These are phyloP conservation scores for Aspergillus puulaauensis DNA, from an alignment of 2,329 filamentous ascomycete species.

Conservation along the genomic window DNA sequence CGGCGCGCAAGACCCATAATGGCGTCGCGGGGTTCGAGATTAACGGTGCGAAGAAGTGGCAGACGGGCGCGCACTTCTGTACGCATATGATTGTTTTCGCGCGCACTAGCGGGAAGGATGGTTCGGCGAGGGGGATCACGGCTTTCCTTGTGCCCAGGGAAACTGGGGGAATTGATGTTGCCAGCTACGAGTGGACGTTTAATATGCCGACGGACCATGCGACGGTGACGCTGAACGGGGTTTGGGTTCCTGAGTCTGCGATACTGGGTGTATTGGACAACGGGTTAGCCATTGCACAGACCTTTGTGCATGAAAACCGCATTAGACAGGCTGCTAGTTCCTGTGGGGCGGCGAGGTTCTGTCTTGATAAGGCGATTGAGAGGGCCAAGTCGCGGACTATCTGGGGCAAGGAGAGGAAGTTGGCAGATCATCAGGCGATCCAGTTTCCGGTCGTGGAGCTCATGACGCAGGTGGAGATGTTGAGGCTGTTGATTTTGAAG, in stretches of 20 bases:
- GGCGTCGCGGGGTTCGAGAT: conserved; percentile 48
- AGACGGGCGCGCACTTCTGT: conserved; percentile 62
- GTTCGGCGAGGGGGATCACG: conserved; percentile 57
- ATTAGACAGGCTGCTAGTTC: conserved; percentile 62
- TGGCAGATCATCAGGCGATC: conserved; percentile 58
- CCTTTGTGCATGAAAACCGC: conserved; percentile 66
- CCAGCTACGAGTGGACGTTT: conserved; percentile 64
- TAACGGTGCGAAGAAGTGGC: conserved; percentile 64
- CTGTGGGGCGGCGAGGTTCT: conserved; percentile 54
- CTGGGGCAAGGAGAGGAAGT: conserved; percentile 23
- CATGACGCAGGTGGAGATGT: conserved; percentile 62
- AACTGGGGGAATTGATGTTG: conserved; percentile 53
- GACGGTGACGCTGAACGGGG: conserved; percentile 57
- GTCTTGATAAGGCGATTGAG: conserved; percentile 56
- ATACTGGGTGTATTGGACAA: conserved; percentile 54
- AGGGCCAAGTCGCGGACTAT: conserved; percentile 54
- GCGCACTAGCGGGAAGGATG: conserved; percentile 54
- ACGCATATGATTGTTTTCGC: conserved; percentile 65
- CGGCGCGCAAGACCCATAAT: conserved; percentile 28
- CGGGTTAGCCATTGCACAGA: conserved; percentile 62
- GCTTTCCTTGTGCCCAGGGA: conserved; percentile 59
- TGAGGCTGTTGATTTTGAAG: conserved; percentile 60
- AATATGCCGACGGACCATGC: conserved; percentile 69
- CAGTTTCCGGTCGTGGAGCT: conserved; percentile 65
- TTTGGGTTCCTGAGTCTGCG: conserved; percentile 55